These are phyloP conservation scores for Leccinum incarnatum DNA, from an alignment of 768 basidiomycete species.

Conservation along the genomic window DNA sequence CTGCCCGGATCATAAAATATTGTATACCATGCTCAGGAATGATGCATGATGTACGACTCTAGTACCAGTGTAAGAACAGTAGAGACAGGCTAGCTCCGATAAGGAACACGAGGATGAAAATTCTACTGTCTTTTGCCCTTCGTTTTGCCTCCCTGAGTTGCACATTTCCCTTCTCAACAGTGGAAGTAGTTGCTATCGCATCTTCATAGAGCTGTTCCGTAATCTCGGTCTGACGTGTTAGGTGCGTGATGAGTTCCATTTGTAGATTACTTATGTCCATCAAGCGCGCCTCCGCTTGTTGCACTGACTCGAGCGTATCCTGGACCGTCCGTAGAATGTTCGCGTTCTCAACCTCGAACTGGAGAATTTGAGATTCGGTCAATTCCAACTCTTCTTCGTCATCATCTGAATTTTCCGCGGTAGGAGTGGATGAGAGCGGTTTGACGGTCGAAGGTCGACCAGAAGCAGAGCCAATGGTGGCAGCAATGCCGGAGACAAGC, in stretches of 20 bases:
- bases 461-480: constrained; percentile 53
- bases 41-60: constrained; percentile 21
- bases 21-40: constrained; percentile 4
- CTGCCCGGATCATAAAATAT: constrained; percentile 2
- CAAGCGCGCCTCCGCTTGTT: constrained; percentile 86
- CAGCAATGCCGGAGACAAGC: constrained; percentile 53
- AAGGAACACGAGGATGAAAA: constrained; percentile 90
- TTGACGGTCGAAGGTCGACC: constrained; percentile 28
- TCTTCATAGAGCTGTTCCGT: constrained; percentile 95
- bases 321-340: constrained; percentile 81
- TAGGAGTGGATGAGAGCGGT: constrained; percentile 32
- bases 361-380: constrained; percentile 83
- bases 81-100: constrained; percentile 88
- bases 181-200: constrained; percentile 81
- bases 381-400: constrained; percentile 82
- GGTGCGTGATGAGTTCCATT: constrained; percentile 84
- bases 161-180: constrained; percentile 84
- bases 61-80: constrained; percentile 93
- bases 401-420: constrained; percentile 47
- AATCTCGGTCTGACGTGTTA: constrained; percentile 86
- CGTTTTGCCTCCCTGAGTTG: constrained; percentile 89
- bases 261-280: constrained; percentile 93
- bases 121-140: constrained; percentile 80
- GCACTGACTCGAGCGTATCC: constrained; percentile 83
- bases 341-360: constrained; percentile 92